phyloP scores from a whole-genome alignment of 2,329 filamentous ascomycete species.

The Trichoderma cornu-damae region DNA sequence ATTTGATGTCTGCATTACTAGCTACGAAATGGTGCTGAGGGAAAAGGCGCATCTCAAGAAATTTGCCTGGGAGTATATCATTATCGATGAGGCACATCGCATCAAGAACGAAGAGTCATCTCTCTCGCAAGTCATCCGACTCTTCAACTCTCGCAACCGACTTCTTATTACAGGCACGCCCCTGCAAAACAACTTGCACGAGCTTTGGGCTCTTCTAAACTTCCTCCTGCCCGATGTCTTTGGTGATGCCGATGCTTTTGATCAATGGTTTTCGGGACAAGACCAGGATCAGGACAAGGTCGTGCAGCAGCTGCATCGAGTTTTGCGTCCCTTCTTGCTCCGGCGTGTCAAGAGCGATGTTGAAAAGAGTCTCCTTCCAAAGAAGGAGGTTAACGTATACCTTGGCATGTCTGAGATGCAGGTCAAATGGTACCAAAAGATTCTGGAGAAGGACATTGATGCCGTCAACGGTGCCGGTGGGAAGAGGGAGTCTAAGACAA shows the following conservation, averaged over 20 bases:
- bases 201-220: constrained; percentile 95
- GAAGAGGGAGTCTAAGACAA: constrained; percentile 95
- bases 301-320: constrained; percentile 89
- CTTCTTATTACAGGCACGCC: constrained; percentile 95
- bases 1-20: constrained; percentile 97
- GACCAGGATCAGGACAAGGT: constrained; percentile 90
- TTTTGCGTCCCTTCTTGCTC: constrained; percentile 86
- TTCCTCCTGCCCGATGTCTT: constrained; percentile 98
- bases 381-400: constrained; percentile 96
- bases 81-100: constrained; percentile 93
- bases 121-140: constrained; percentile 87
- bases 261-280: constrained; percentile 95
- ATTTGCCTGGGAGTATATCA: constrained; percentile 99
- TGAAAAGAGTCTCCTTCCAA: constrained; percentile 93
- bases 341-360: constrained; percentile 96
- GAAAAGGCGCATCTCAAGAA: constrained; percentile 95
- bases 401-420: constrained; percentile 99
- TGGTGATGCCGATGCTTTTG: constrained; percentile 91
- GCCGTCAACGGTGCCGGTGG: constrained; percentile 95
- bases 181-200: constrained; percentile 95
- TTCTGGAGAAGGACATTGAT: constrained; percentile 97
- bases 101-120: constrained; percentile 99
- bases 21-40: constrained; percentile 96
- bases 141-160: constrained; percentile 93
- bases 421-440: constrained; percentile 98